Conservation (phyloP, 345 rosid genomes). For the Triadica sebifera region DNA sequence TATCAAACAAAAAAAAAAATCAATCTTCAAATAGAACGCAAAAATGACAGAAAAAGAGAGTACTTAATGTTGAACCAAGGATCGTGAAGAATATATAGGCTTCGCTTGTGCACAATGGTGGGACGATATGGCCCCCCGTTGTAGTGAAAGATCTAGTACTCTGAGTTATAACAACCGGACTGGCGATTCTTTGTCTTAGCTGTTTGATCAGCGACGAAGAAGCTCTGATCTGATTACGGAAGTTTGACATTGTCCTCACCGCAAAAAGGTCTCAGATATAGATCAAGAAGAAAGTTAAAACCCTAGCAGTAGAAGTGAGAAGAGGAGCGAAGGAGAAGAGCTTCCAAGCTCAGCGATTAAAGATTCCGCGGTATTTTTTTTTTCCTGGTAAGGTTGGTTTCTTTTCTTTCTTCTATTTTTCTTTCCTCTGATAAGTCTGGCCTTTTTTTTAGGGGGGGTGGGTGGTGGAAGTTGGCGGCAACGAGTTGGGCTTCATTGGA, state of each 20-base stretch:
- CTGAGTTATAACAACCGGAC: slow-evolving; percentile 19
- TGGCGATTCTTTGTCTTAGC: slow-evolving; percentile 33
- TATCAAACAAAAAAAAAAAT: too few species aligned
- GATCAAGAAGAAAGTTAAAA: background rate
- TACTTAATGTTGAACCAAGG: slow-evolving; percentile 99
- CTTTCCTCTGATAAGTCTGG: too few species aligned
- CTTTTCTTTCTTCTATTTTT: too few species aligned
- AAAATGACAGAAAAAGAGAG: background rate
- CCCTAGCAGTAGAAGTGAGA: background rate
- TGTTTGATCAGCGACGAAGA: slow-evolving; percentile 45
- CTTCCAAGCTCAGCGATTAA: background rate
- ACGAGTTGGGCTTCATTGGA: too few species aligned
- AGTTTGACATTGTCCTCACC: slow-evolving; percentile 18
- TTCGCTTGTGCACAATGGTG: slow-evolving; percentile 88
- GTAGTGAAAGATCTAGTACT: slow-evolving; percentile 65
- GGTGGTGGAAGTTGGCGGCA: too few species aligned
- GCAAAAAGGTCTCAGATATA: background rate
- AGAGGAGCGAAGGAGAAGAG: background rate
- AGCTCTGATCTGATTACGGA: slow-evolving; percentile 45
- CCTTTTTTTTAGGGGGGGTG: too few species aligned
- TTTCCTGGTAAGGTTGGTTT: too few species aligned
- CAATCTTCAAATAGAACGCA: too few species aligned
- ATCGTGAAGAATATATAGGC: slow-evolving; percentile 93
- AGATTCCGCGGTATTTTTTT: background rate
- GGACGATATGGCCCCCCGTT: slow-evolving; percentile 85